phyloP scores from a whole-genome alignment of 306 rosid genomes.

The Alnus rubra region DNA sequence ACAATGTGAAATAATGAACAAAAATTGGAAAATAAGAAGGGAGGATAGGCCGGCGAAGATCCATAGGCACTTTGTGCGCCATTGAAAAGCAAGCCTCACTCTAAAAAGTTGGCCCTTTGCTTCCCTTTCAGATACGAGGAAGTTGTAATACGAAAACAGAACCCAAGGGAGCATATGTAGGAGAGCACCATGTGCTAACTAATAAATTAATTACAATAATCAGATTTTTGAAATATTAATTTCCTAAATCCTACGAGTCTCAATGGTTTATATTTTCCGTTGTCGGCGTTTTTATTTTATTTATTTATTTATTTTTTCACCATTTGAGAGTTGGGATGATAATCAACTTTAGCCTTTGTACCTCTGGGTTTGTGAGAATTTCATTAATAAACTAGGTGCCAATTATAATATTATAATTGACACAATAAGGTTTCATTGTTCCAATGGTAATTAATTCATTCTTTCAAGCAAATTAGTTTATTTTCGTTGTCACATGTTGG shows the following conservation, averaged over 20 bases:
- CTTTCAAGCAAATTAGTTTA: too few relatives aligned
- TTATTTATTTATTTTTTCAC: not conserved
- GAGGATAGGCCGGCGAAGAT: not conserved
- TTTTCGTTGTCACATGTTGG: too few relatives aligned
- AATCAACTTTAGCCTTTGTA: too few relatives aligned
- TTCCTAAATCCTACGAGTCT: not conserved
- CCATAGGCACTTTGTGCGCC: slow-evolving; percentile 56
- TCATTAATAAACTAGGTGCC: not conserved
- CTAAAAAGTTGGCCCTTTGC: slow-evolving; percentile 27
- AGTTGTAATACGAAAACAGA: slow-evolving; percentile 38
- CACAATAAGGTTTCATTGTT: not conserved
- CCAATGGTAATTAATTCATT: not conserved
- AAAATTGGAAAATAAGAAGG: not conserved
- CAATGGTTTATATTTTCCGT: not conserved
- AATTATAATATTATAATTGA: not conserved
- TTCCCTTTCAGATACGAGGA: slow-evolving; percentile 45
- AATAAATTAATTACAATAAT: not conserved
- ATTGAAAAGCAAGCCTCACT: slow-evolving; percentile 22
- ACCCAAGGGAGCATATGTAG: slow-evolving; percentile 65
- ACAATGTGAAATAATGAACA: too few relatives aligned
- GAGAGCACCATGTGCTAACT: slow-evolving; percentile 19
- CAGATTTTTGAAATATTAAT: not conserved
- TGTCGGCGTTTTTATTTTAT: not conserved
- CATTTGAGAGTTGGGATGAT: too few relatives aligned
- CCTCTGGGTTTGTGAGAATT: too few relatives aligned